Evolutionary conservation across 2,329 filamentous ascomycete species (phyloP).

Genomic region (Penicillium concentricum): DNA sequence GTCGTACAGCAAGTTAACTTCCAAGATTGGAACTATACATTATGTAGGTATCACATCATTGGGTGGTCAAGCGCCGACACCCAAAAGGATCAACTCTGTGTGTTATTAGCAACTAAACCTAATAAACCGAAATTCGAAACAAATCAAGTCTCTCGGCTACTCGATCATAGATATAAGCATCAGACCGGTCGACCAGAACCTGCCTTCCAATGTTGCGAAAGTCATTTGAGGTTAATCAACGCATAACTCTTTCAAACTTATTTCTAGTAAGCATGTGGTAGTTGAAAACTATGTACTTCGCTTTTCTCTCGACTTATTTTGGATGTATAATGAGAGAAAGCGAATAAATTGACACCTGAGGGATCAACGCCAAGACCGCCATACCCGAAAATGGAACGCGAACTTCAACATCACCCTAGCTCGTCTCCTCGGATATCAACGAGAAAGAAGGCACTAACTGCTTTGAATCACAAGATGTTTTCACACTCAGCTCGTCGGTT

Average conservation of each 20-base stretch:
- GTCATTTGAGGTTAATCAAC: neutral
- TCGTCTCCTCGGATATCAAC: slow-evolving; percentile 2
- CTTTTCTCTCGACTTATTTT: neutral
- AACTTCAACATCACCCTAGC: slow-evolving; percentile 16
- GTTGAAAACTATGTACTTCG: neutral
- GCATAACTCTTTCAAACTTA: neutral
- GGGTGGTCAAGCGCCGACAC: neutral
- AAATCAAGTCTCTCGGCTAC: neutral
- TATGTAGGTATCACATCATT: neutral
- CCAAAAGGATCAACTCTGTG: neutral
- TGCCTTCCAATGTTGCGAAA: neutral
- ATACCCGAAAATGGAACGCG: slow-evolving; percentile 7
- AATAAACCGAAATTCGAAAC: no score
- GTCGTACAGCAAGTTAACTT: neutral
- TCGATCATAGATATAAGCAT: neutral
- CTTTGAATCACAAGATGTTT: neutral
- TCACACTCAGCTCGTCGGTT: neutral
- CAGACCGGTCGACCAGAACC: neutral
- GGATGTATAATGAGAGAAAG: neutral
- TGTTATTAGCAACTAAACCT: no score
- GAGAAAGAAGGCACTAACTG: neutral
- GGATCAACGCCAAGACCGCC: slow-evolving; percentile 2
- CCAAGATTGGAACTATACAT: neutral
- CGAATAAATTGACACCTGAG: slow-evolving; percentile 5
- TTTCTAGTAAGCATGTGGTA: neutral